Conservation (phyloP, 768 basidiomycete genomes). For the Neoboletus magnificus region DNA sequence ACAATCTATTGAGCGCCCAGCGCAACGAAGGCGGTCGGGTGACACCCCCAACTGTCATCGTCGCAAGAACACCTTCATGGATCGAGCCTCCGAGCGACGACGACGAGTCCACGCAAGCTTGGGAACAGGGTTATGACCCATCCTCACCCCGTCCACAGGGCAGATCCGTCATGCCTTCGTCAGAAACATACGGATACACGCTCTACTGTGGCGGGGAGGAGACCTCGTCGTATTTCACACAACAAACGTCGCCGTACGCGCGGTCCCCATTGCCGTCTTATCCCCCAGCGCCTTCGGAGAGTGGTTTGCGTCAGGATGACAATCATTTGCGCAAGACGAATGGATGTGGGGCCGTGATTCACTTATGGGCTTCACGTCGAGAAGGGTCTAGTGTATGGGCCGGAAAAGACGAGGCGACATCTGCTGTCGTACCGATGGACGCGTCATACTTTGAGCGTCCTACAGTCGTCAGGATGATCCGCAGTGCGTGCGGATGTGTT, state of each 20-base stretch:
- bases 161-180: constrained; percentile 9
- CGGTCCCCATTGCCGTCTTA: constrained; percentile 39
- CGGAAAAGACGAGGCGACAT: constrained; percentile 50
- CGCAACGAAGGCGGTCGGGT: constrained; percentile 25
- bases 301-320: constrained; percentile 7
- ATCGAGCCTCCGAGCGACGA: constrained; percentile 32
- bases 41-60: constrained; percentile 28
- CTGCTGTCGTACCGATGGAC: constrained; percentile 54
- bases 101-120: constrained; percentile 32
- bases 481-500: constrained; percentile 61
- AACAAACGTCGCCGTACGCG: constrained; percentile 20
- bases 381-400: constrained; percentile 54
- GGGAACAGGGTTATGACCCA: constrained; percentile 34
- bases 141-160: constrained; percentile 23
- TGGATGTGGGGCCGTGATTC: constrained; percentile 64
- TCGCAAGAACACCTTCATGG: constrained; percentile 33
- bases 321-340: constrained; percentile 33
- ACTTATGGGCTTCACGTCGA: constrained; percentile 53
- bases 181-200: constrained; percentile 30
- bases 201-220: constrained; percentile 45
- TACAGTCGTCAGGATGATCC: constrained; percentile 46
- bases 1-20: constrained; percentile 28
- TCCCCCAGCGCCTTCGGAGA: constrained; percentile 24
- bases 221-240: constrained; percentile 4
- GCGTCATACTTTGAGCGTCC: constrained; percentile 54